Evolutionary conservation across 176 grass and related monocot genomes (phyloP), one percentile per base, ranked within the genome.

Genomic region (Aegilops umbellulata): DNA sequence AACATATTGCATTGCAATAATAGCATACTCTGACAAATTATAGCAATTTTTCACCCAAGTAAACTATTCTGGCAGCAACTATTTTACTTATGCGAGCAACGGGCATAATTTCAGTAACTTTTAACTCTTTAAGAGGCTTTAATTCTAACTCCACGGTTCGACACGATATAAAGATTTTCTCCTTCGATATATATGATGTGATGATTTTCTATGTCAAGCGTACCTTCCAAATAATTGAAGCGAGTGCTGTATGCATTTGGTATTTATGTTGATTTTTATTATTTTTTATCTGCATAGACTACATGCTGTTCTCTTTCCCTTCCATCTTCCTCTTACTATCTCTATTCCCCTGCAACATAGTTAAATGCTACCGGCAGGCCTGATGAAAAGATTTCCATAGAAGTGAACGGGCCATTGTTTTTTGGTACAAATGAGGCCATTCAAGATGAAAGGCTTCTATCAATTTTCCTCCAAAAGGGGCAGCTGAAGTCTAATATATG

Each of bases 391-490:
- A 89, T 98, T 78, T 92, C 86, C n/a, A 81, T 94, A 65, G 92
- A 98, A 94, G 88, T 94, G 53, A 90, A 91, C 27, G 92, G 88
- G 64, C 94, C 97, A 67, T 88, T 98, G 49, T 91, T 86, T 86
- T 92, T 91, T 55, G 87, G 84, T 83, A 82, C 66, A 80, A 89
- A 95, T 12, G 86, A 94, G 47, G 72, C 74, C 74, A 84, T 79
- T 88, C 86, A 88, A 82, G 90, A 89, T 78, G 88, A 64, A 91
- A 94, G 86, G 76, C 64, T 86, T 73, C 38, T 98, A 61, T 98
- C 90, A 60, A 26, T 98, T 88, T 94, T 87, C 88, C 97, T 98
- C 77, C 97, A 98, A 77, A 98, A 98, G 79, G 97, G 97, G 61
- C 97, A 98, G 84, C 87, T 98, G 84, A 90, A 89, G 88, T 91